A percentile compares a stretch with the other conserved stretches of the same genome.
Conservation (phyloP, 345 rosid genomes). For the Fremontodendron californicum region DNA sequence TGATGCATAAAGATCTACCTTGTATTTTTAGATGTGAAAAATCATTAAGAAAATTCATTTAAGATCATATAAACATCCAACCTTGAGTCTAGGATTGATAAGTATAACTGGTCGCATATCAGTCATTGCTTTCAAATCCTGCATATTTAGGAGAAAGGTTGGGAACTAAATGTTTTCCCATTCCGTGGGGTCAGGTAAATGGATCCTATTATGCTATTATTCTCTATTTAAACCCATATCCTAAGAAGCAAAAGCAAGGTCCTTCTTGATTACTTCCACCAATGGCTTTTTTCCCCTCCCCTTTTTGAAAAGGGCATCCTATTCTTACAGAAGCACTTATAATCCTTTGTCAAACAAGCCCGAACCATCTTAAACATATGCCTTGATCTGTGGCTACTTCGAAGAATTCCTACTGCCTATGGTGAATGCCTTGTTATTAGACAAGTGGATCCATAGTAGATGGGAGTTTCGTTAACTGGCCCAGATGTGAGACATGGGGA, state of each 20-base stretch:
- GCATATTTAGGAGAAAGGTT: conserved; percentile 19
- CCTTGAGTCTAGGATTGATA: conserved; percentile 66
- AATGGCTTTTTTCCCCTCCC: neutral
- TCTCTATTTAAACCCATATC: neutral
- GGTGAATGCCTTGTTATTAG: neutral
- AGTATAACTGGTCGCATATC: conserved; percentile 79
- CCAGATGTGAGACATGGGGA: neutral
- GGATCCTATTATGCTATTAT: neutral
- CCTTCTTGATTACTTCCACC: neutral
- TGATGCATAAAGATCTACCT: too few relatives aligned
- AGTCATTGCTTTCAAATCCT: conserved; percentile 95
- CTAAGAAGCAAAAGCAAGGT: neutral
- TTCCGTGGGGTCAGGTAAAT: neutral
- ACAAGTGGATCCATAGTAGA: neutral
- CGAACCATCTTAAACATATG: neutral
- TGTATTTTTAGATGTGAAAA: too few relatives aligned
- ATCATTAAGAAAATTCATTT: too few relatives aligned
- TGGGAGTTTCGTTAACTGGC: neutral
- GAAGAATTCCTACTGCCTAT: neutral
- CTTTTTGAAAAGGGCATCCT: neutral
- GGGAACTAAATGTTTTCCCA: conserved; percentile 7
- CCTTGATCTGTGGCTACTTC: neutral
- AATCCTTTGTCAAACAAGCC: neutral
- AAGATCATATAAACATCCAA: neutral
- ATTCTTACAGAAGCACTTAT: neutral